Percentiles rank a stretch among this genome's conserved stretches.
Conservation (phyloP, 176 grass and related monocot genomes). For the Coix lacrymajobi region DNA sequence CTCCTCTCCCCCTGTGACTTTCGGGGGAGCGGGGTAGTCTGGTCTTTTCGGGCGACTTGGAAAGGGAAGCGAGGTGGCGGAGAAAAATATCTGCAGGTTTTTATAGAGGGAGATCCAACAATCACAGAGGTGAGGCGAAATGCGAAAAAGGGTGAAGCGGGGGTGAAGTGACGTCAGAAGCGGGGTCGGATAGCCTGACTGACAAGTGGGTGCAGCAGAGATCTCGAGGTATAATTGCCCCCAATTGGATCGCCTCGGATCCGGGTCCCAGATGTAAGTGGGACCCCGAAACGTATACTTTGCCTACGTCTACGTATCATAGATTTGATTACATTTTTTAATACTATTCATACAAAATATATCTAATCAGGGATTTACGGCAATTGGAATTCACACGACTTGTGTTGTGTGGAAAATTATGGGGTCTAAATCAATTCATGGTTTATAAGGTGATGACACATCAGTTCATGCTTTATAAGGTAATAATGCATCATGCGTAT, state of each 20-base stretch:
- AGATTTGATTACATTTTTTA: neutral
- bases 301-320: neutral
- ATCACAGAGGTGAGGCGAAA: too few species aligned
- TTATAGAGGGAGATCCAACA: constrained; percentile 22
- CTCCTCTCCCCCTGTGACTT: neutral
- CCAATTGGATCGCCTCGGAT: neutral
- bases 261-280: neutral
- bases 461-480: too few species aligned
- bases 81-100: constrained; percentile 24
- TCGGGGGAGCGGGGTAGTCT: neutral
- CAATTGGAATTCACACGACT: neutral
- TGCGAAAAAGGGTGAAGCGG: too few species aligned
- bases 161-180: neutral
- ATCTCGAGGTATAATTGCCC: neutral
- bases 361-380: neutral
- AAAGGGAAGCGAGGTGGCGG: too few species aligned
- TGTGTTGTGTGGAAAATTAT: neutral
- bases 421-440: too few species aligned
- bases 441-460: too few species aligned
- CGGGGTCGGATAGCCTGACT: neutral
- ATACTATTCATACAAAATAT: neutral
- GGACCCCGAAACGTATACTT: neutral
- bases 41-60: neutral
- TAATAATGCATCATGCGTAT: too few species aligned
- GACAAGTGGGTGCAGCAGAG: neutral